A percentile compares a stretch with the other conserved stretches of the same genome.
Evolutionary conservation across 352 stramenopile species (phyloP).

Genomic region (Nannochloropsis limnetica): DNA sequence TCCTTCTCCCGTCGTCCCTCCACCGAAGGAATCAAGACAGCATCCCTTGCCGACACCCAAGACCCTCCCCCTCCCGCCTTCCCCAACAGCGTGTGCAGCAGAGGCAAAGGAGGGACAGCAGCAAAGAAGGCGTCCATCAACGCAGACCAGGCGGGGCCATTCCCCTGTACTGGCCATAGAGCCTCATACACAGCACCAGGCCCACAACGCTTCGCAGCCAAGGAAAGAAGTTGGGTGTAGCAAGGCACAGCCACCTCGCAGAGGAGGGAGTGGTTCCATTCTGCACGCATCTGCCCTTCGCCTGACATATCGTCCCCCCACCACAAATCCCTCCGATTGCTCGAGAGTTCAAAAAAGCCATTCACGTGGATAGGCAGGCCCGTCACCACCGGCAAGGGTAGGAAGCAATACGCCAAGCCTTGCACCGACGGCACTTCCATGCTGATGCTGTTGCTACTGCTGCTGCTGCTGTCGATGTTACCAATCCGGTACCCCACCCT

Average conservation of each 20-base stretch:
- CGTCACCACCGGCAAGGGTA: constrained; percentile 74
- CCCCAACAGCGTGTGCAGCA: constrained; percentile 35
- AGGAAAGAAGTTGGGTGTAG: constrained; percentile 45
- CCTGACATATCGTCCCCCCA: constrained; percentile 50
- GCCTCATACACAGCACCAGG: background rate
- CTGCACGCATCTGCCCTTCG: constrained; percentile 42
- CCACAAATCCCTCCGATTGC: constrained; percentile 57
- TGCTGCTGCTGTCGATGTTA: constrained; percentile 51
- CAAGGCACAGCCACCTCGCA: constrained; percentile 47
- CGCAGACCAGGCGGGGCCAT: background rate
- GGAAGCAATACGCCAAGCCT: constrained; percentile 71
- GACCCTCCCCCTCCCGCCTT: background rate
- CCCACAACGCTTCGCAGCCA: background rate
- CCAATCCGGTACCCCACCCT: constrained; percentile 56
- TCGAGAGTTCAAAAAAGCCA: constrained; percentile 78
- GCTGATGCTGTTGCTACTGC: constrained; percentile 4
- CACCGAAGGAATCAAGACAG: constrained; percentile 34
- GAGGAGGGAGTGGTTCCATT: constrained; percentile 52
- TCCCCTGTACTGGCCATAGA: background rate
- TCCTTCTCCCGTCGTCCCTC: constrained; percentile 12
- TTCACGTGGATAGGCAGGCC: constrained; percentile 78
- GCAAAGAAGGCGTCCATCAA: constrained; percentile 38
- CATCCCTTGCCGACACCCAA: background rate
- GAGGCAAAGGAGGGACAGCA: background rate
- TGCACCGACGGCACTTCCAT: constrained; percentile 1